These are phyloP conservation scores for Hygrophorus russula DNA, from an alignment of 768 basidiomycete genomes.

Conservation along the genomic window DNA sequence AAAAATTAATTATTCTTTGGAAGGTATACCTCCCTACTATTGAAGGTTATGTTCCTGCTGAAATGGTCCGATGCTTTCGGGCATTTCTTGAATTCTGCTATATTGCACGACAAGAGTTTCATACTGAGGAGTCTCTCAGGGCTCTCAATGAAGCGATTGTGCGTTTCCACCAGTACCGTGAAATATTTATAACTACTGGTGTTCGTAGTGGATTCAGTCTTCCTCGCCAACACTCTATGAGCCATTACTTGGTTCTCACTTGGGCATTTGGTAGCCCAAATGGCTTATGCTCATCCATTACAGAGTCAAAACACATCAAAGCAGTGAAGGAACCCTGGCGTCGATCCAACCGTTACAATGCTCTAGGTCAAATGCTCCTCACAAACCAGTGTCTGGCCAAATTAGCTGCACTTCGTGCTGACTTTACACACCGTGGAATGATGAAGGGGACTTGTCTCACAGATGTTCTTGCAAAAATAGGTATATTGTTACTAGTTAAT, in stretches of 20 bases:
- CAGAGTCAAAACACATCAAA: conserved; percentile 15
- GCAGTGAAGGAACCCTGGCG: conserved; percentile 16
- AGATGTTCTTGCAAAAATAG: no score
- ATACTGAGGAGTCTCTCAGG: conserved; percentile 2
- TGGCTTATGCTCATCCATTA: conserved; percentile 14
- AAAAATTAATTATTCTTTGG: not conserved
- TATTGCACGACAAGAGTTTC: conserved; percentile 9
- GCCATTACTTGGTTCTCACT: conserved; percentile 11
- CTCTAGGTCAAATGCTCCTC: conserved; percentile 13
- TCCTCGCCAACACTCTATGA: conserved; percentile 12
- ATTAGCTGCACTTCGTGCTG: conserved; percentile 9
- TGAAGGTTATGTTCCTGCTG: conserved; percentile 8
- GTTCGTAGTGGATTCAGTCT: conserved; percentile 11
- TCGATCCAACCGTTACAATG: conserved; percentile 11
- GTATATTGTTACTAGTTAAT: no score
- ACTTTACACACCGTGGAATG: conserved; percentile 11
- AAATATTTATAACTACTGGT: conserved; percentile 8
- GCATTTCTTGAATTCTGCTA: conserved; percentile 17
- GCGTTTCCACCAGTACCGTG: conserved; percentile 7
- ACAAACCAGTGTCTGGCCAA: conserved; percentile 14
- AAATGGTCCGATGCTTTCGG: conserved; percentile 8
- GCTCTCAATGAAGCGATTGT: conserved; percentile 3
- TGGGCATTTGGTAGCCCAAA: conserved; percentile 11
- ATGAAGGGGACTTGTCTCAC: not conserved
- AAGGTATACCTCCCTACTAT: conserved; percentile 15